A percentile compares a stretch with the other conserved stretches of the same genome.
Evolutionary conservation across 495 filamentous ascomycete species (phyloP).

Genomic region (Penicillium atrosanguineum): DNA sequence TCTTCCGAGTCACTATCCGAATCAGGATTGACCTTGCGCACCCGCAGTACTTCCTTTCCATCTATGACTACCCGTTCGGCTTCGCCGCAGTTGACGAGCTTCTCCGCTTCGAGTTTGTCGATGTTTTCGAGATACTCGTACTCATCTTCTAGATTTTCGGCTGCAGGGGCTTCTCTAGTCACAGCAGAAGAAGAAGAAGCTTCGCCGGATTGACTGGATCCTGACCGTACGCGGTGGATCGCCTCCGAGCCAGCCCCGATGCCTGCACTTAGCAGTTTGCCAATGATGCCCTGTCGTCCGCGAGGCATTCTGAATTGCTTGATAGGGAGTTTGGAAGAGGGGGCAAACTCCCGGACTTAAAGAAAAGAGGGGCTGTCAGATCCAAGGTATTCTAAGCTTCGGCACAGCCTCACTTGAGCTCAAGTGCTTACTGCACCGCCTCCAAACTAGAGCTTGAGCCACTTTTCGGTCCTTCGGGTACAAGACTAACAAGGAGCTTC

Average conservation of each 20-base stretch:
- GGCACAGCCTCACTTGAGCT: not conserved
- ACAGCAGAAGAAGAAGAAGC: not conserved
- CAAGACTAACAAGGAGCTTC: too few relatives aligned
- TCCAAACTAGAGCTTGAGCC: too few relatives aligned
- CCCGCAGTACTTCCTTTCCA: not conserved
- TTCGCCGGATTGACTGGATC: not conserved
- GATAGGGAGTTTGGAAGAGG: not conserved
- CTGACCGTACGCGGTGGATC: not conserved
- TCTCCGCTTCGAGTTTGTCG: slow-evolving; percentile 1
- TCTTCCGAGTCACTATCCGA: slow-evolving; percentile 2
- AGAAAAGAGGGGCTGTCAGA: not conserved
- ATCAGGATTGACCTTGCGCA: not conserved
- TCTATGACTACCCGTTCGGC: not conserved
- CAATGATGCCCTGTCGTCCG: not conserved
- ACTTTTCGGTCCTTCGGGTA: too few relatives aligned
- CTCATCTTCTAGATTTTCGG: not conserved
- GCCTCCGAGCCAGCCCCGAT: not conserved
- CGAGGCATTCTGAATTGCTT: not conserved
- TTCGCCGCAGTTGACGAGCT: not conserved
- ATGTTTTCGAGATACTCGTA: slow-evolving; percentile 1
- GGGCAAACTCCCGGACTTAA: not conserved
- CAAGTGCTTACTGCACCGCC: not conserved
- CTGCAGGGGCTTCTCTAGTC: not conserved
- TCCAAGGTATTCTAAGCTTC: not conserved
- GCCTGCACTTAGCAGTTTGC: not conserved